A percentile compares a stretch with the other conserved stretches of the same genome.
Evolutionary conservation across 352 stramenopile genomes (phyloP).

Genomic region (Peronospora tabacina): DNA sequence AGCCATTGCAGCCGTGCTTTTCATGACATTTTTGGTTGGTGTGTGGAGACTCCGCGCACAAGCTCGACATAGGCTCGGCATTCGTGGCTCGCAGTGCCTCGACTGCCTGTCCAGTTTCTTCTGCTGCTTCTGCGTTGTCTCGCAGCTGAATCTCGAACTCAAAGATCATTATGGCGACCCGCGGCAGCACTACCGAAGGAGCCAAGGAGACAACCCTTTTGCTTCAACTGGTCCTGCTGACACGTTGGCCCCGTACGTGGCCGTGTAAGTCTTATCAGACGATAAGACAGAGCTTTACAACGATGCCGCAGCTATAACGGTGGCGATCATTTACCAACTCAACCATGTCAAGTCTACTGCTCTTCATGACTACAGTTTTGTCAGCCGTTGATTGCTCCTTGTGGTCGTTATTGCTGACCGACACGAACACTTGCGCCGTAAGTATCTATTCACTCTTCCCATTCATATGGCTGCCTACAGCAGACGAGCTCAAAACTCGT

Average conservation of each 20-base stretch:
- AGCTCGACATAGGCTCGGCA: slow-evolving; percentile 36
- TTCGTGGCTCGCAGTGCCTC: slow-evolving; percentile 28
- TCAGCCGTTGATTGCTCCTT: no score
- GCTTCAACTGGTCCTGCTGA: slow-evolving; percentile 10
- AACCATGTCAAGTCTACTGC: no score
- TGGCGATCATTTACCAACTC: no score
- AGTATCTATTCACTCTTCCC: no score
- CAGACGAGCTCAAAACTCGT: no score
- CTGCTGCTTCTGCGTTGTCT: slow-evolving; percentile 49
- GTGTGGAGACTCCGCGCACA: slow-evolving; percentile 34
- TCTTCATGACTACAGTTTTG: no score
- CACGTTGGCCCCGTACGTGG: slow-evolving; percentile 26
- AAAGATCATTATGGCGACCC: slow-evolving; percentile 27
- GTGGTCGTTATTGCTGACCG: no score
- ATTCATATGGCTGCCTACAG: no score
- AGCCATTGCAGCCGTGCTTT: slow-evolving; percentile 15
- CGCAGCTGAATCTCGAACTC: slow-evolving; percentile 40
- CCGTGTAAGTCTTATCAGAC: no score
- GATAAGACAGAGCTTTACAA: no score
- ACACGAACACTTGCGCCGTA: no score
- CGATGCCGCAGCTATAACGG: no score
- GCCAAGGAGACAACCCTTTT: slow-evolving; percentile 6
- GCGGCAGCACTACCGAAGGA: slow-evolving; percentile 5
- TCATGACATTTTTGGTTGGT: slow-evolving; percentile 32
- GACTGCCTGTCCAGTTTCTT: slow-evolving; percentile 36